Evolutionary conservation across 306 rosid genomes (phyloP).

Genomic region (Rosa rugosa): DNA sequence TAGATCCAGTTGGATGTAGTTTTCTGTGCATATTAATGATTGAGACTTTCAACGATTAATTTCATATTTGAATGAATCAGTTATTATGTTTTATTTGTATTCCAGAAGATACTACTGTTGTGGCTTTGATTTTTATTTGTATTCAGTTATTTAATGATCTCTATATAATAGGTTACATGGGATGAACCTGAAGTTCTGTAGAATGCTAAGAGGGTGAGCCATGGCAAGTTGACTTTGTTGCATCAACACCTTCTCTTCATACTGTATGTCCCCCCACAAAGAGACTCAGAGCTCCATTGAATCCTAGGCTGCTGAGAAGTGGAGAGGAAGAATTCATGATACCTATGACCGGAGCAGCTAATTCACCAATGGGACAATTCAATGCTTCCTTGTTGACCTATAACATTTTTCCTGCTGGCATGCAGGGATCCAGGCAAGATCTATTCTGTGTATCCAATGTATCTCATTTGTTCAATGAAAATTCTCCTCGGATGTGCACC

Average conservation of each 20-base stretch:
- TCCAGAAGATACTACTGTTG: neutral
- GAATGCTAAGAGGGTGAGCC: constrained; percentile 59
- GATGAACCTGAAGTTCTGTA: constrained; percentile 68
- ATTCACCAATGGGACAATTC: constrained; percentile 46
- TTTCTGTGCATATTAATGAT: neutral
- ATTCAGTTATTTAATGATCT: constrained; percentile 15
- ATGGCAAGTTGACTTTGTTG: constrained; percentile 64
- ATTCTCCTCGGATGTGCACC: constrained; percentile 21
- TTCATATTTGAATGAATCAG: neutral
- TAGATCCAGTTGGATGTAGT: neutral
- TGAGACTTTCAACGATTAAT: too few relatives aligned
- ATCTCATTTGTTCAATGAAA: constrained; percentile 35
- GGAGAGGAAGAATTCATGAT: constrained; percentile 42
- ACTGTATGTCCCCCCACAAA: constrained; percentile 39
- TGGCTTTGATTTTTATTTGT: neutral
- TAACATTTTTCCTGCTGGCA: constrained; percentile 74
- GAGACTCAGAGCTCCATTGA: constrained; percentile 40
- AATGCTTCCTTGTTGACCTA: constrained; percentile 47
- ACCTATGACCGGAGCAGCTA: constrained; percentile 33
- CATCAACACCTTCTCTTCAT: constrained; percentile 29
- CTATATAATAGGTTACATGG: constrained; percentile 57
- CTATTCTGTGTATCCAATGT: constrained; percentile 36
- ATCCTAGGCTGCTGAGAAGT: constrained; percentile 28
- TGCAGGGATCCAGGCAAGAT: constrained; percentile 99
- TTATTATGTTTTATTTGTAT: too few relatives aligned